Evolutionary conservation across 345 rosid species (phyloP).

Genomic region (Eucalyptus pauciflora): DNA sequence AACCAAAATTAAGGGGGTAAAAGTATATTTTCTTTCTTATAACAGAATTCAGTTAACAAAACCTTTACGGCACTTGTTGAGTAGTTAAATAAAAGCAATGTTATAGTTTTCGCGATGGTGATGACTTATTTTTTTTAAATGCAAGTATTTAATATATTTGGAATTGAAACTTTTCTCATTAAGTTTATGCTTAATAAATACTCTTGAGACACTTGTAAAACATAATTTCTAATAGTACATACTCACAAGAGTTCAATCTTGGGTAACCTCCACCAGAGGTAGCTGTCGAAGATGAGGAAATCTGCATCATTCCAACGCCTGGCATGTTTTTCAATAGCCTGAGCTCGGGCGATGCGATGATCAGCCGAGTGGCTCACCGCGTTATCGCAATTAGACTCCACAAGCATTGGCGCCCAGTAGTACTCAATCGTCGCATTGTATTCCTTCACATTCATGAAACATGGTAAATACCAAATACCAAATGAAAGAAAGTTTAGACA

Average conservation of each 20-base stretch:
- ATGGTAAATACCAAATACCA: neutral
- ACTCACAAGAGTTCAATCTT: neutral
- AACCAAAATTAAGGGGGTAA: neutral
- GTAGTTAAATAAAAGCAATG: neutral
- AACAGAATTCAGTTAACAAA: neutral
- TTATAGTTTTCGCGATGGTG: neutral
- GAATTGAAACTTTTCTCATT: neutral
- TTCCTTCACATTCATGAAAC: conserved; percentile 24
- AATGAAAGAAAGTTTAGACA: neutral
- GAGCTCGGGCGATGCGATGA: conserved; percentile 56
- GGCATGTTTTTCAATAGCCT: conserved; percentile 73
- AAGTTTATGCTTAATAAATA: neutral
- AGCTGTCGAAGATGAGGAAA: conserved; percentile 63
- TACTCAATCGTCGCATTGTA: conserved; percentile 83
- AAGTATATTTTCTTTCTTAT: neutral
- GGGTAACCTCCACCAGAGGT: conserved; percentile 74
- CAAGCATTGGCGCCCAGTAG: conserved; percentile 88
- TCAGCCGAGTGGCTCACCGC: conserved; percentile 51
- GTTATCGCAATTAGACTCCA: conserved; percentile 87
- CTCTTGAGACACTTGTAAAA: neutral
- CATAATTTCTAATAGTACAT: neutral
- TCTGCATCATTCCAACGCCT: conserved; percentile 64
- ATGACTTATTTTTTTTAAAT: neutral
- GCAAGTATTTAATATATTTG: neutral
- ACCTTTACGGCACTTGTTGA: neutral